phyloP scores from a whole-genome alignment of 1,139 yeast genomes.

The Debaryomycetaceae sp. region DNA sequence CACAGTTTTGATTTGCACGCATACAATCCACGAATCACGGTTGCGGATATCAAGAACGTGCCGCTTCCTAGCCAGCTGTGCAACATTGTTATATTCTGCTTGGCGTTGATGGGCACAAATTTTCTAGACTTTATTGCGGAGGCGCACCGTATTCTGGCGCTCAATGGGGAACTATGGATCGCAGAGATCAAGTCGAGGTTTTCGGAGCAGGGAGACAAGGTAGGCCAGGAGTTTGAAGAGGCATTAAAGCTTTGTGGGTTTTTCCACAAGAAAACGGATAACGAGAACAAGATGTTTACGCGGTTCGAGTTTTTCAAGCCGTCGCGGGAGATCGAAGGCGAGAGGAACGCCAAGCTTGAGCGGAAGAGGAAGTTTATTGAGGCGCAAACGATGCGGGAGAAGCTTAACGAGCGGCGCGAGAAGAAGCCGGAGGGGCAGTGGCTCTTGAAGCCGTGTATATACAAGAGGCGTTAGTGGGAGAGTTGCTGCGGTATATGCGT shows the following conservation, averaged over 20 bases:
- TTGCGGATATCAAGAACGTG: slow-evolving; percentile 87
- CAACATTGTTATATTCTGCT: slow-evolving; percentile 78
- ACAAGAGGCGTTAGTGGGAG: slow-evolving; percentile 60
- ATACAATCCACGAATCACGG: slow-evolving; percentile 80
- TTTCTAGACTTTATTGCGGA: slow-evolving; percentile 85
- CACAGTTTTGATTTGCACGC: slow-evolving; percentile 88
- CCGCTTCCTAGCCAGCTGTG: slow-evolving; percentile 74
- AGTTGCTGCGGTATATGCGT: slow-evolving; percentile 1
- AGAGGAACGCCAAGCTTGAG: slow-evolving; percentile 51
- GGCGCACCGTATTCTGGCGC: slow-evolving; percentile 77
- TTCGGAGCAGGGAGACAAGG: slow-evolving; percentile 37
- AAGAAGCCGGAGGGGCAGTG: slow-evolving; percentile 69
- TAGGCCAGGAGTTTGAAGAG: slow-evolving; percentile 68
- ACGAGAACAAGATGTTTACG: slow-evolving; percentile 84
- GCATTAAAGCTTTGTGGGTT: slow-evolving; percentile 72
- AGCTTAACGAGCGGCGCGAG: slow-evolving; percentile 44
- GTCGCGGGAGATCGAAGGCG: slow-evolving; percentile 55
- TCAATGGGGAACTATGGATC: slow-evolving; percentile 93
- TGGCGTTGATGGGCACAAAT: slow-evolving; percentile 96
- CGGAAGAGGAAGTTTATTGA: slow-evolving; percentile 65
- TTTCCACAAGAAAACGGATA: slow-evolving; percentile 81
- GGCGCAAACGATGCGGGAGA: slow-evolving; percentile 50
- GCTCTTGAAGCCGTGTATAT: slow-evolving; percentile 90
- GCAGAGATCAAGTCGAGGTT: slow-evolving; percentile 95
- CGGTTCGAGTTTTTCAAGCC: slow-evolving; percentile 92